phyloP scores from a whole-genome alignment of 768 basidiomycete species.

The Leccinum aurantiacum region DNA sequence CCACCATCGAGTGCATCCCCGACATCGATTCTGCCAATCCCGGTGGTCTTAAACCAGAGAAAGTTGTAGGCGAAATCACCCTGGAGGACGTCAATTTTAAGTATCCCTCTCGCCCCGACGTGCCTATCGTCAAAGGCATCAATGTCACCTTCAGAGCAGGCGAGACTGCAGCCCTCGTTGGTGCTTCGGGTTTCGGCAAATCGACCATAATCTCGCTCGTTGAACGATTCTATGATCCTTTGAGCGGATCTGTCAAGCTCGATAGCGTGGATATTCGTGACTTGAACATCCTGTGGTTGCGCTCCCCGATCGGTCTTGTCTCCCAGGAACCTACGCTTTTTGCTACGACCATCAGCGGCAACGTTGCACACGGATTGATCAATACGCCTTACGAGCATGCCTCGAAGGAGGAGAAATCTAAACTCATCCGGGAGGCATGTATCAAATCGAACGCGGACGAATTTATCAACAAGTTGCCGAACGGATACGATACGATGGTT shows the following conservation, averaged over 20 bases:
- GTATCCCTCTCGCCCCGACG: not conserved
- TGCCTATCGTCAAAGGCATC: not conserved
- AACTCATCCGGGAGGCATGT: conserved; percentile 79
- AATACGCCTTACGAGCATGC: conserved; percentile 66
- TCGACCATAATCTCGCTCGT: not conserved
- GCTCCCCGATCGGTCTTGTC: not conserved
- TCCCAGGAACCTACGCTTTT: conserved; percentile 37
- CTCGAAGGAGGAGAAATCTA: conserved; percentile 71
- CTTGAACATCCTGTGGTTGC: not conserved
- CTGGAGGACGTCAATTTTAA: not conserved
- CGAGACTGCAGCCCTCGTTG: not conserved
- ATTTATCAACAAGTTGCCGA: conserved; percentile 79
- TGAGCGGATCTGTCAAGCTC: not conserved
- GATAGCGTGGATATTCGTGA: not conserved
- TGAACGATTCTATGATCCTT: not conserved
- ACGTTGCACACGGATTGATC: conserved; percentile 85
- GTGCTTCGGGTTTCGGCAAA: not conserved
- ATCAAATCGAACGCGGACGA: conserved; percentile 88
- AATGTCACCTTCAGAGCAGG: not conserved
- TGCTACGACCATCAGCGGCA: conserved; percentile 77
- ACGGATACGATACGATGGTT: conserved; percentile 85
- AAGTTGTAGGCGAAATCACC: not conserved
- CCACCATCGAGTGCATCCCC: not conserved
- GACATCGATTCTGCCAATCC: not conserved
- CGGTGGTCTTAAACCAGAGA: not conserved